Evolutionary conservation across 2,329 filamentous ascomycete species (phyloP).

Genomic region (Penicillium brevicompactum): DNA sequence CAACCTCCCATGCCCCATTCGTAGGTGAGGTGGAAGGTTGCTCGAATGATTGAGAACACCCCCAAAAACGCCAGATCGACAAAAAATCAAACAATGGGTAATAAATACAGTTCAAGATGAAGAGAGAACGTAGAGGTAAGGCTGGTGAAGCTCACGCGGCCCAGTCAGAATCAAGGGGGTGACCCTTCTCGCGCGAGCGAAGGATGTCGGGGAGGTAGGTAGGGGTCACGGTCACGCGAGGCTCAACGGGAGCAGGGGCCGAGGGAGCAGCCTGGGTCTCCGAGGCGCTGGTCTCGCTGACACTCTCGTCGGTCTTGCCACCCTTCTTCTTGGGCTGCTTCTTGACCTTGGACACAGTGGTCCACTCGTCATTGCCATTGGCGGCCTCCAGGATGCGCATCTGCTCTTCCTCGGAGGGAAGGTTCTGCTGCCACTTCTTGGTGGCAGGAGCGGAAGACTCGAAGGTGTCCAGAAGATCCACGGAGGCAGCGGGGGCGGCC

Average conservation of each 20-base stretch:
- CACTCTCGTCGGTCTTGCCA: conserved; percentile 44
- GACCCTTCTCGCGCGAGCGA: conserved; percentile 39
- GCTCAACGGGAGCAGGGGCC: conserved; percentile 31
- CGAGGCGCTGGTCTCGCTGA: conserved; percentile 47
- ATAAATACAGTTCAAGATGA: conserved; percentile 36
- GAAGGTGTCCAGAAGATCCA: conserved; percentile 48
- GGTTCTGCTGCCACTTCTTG: conserved; percentile 49
- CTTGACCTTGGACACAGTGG: conserved; percentile 60
- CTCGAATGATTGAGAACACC: conserved; percentile 30
- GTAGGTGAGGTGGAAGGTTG: conserved; percentile 15
- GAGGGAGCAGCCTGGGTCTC: conserved; percentile 33
- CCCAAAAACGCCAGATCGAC: conserved; percentile 36
- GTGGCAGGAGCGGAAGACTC: conserved; percentile 31
- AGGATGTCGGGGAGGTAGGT: conserved; percentile 38
- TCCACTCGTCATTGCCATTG: conserved; percentile 59
- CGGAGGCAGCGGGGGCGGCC: conserved; percentile 19
- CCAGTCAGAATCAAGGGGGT: conserved; percentile 51
- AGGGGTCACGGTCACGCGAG: conserved; percentile 38
- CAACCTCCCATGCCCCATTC: conserved; percentile 18
- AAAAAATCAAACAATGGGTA: conserved; percentile 25
- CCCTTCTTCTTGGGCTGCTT: conserved; percentile 59
- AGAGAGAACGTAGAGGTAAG: conserved; percentile 13
- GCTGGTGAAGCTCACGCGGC: conserved; percentile 31
- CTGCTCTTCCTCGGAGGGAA: conserved; percentile 65
- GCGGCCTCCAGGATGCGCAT: conserved; percentile 53